phyloP scores from a whole-genome alignment of 768 basidiomycete species.

The Mycena chlorophos region DNA sequence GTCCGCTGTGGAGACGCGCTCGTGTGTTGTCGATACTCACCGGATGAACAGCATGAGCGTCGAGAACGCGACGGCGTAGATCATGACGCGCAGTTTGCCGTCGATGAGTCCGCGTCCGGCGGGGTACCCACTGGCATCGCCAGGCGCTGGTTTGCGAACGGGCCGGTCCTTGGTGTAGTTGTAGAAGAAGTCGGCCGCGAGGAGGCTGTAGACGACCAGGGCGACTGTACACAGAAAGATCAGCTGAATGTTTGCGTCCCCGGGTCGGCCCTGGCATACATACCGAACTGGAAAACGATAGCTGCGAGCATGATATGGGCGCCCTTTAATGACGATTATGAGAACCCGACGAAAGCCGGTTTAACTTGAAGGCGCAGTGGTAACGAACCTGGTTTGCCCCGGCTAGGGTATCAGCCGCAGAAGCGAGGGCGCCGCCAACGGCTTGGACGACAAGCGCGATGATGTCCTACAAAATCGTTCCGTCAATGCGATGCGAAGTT shows the following conservation, averaged over 20 bases:
- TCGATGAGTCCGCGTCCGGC: not conserved
- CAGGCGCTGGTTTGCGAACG: no score
- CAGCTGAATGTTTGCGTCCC: not conserved
- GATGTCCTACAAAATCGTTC: slow-evolving; percentile 39
- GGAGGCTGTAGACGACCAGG: slow-evolving; percentile 44
- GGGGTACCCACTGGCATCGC: no score
- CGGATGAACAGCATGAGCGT: slow-evolving; percentile 35
- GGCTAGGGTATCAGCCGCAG: slow-evolving; percentile 21
- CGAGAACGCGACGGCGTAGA: not conserved
- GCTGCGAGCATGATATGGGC: slow-evolving; percentile 56
- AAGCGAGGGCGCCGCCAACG: slow-evolving; percentile 40
- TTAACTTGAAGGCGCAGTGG: not conserved
- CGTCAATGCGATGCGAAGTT: no score
- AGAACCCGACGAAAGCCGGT: not conserved
- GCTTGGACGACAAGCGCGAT: slow-evolving; percentile 42
- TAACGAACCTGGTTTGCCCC: not conserved
- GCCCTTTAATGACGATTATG: slow-evolving; percentile 20
- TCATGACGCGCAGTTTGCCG: not conserved
- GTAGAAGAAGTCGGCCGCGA: no score
- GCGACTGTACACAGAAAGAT: slow-evolving; percentile 31
- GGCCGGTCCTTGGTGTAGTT: no score
- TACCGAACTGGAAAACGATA: slow-evolving; percentile 58
- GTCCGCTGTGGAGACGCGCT: not conserved
- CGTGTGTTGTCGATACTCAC: slow-evolving; percentile 26
- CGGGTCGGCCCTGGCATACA: slow-evolving; percentile 8